Percentiles rank a stretch among this genome's conserved stretches.
Evolutionary conservation across 108 stramenopile species (phyloP).

Genomic region (Nitzschia sp.): DNA sequence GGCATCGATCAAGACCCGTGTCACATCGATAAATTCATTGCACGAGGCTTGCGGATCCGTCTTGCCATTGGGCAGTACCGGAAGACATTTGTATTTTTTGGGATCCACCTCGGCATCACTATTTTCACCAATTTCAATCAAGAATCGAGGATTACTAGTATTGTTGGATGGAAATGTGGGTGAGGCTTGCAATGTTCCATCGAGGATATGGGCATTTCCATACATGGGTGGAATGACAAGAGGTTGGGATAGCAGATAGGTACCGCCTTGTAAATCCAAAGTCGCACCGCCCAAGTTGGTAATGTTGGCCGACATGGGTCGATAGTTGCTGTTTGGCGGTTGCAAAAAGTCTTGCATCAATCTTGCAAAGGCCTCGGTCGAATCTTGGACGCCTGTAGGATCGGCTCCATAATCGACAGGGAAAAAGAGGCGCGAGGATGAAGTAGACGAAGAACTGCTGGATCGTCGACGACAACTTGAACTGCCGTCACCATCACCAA

Average conservation of each 20-base stretch:
- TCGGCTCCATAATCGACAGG: slow-evolving; percentile 12
- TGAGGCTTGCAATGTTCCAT: background rate
- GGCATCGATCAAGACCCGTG: slow-evolving; percentile 10
- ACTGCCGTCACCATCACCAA: too few species aligned
- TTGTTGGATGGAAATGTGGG: background rate
- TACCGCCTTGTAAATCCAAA: slow-evolving; percentile 13
- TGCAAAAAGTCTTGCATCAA: background rate
- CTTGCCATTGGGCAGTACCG: background rate
- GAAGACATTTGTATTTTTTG: background rate
- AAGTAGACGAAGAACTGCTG: background rate
- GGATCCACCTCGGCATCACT: too few species aligned
- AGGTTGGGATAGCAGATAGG: background rate
- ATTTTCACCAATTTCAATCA: slow-evolving; percentile 18
- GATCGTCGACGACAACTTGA: too few species aligned
- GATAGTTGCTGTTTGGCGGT: too few species aligned
- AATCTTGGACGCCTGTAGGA: slow-evolving; percentile 3
- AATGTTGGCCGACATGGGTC: slow-evolving; percentile 13
- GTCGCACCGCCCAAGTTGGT: slow-evolving; percentile 9
- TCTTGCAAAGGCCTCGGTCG: slow-evolving; percentile 1
- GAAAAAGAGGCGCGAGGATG: background rate
- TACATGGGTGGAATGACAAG: slow-evolving; percentile 10
- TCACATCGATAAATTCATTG: slow-evolving; percentile 6
- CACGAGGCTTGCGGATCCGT: slow-evolving; percentile 9
- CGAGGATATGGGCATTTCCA: slow-evolving; percentile 15
- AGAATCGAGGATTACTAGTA: too few species aligned